phyloP scores from a whole-genome alignment of 305 asterid species.

The Fraxinus dipetala region DNA sequence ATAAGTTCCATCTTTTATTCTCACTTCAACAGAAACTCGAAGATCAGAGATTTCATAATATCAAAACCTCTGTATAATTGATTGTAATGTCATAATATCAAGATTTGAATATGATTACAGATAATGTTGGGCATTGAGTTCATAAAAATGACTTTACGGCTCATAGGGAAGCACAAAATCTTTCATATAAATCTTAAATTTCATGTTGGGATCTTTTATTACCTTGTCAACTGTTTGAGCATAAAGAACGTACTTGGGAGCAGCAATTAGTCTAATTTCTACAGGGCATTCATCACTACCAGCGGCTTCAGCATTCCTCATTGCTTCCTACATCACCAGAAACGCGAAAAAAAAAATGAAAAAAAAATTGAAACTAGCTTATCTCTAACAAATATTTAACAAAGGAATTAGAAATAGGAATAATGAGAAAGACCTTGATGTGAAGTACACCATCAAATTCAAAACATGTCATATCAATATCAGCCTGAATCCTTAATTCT shows the following conservation, averaged over 20 bases:
- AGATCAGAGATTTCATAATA: neutral
- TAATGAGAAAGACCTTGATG: constrained; percentile 33
- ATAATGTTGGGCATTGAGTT: no score
- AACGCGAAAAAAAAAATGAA: no score
- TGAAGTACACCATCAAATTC: constrained; percentile 50
- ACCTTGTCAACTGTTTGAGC: constrained; percentile 98
- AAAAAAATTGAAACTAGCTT: no score
- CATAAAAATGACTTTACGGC: neutral
- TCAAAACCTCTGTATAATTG: no score
- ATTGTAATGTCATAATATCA: no score
- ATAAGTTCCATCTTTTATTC: neutral
- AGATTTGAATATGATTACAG: neutral
- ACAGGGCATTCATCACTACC: constrained; percentile 89
- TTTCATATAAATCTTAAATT: neutral
- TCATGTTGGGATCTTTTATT: constrained; percentile 6
- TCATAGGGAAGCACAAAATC: no score
- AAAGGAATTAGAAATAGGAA: neutral
- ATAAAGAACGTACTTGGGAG: constrained; percentile 88
- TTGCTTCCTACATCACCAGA: constrained; percentile 57
- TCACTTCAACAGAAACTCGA: neutral
- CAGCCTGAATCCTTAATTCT: constrained; percentile 41
- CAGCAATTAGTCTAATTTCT: constrained; percentile 88
- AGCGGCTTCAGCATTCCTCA: constrained; percentile 98
- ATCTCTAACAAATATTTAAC: neutral
- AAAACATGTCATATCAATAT: constrained; percentile 47